Base-by-base conservation (phyloP, 2,329 filamentous ascomycete species). In the Talaromyces sp. region DNA sequence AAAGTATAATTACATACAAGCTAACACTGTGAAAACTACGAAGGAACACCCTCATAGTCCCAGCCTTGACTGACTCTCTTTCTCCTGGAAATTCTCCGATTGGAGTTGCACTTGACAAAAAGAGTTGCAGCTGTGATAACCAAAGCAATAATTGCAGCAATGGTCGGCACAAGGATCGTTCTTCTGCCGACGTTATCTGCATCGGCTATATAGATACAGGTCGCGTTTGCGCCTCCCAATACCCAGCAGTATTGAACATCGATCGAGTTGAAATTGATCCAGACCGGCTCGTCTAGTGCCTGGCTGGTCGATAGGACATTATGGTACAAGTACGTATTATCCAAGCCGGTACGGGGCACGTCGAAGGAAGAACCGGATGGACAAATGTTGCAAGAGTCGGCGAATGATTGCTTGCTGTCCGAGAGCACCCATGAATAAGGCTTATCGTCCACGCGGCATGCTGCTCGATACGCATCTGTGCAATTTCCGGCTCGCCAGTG, bases 21-120 rank as follows among this genome's bases (percentile, higher is more conserved):
- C 25, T 0, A 28, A 10, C 48, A 19, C 1, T 25, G n/a, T n/a
- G 36, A 17, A 9, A 13, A 58, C 69, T 60, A 78, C 3, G 75
- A 78, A 17, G 85, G 85, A 53, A 89, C 84, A 15, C 86, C 86
- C 67, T 88, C 86, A 73, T 88, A 88, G 64, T 87, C 83, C 80
- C 83, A 85, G 1, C 83, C 83, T 55, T 75, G 70, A 60, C 77
- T 74, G 50, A 81, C 75, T 64, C 80, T 78, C 65, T 77, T 78
- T 25, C 76, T 75, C 62, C 78, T 75, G 46, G 77, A 80, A 63
- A 79, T 80, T 41, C 77, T 76, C 60, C 84, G 70, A 68, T 87
- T 86, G 4, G 82, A 79, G 61, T 84, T 84, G 66, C 83, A 85
- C 66, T 88, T 88, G 52, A 84, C 80, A 62, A 87, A 84, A 11